Evolutionary conservation across 768 basidiomycete species (phyloP).

Genomic region (Mrakia frigida): DNA sequence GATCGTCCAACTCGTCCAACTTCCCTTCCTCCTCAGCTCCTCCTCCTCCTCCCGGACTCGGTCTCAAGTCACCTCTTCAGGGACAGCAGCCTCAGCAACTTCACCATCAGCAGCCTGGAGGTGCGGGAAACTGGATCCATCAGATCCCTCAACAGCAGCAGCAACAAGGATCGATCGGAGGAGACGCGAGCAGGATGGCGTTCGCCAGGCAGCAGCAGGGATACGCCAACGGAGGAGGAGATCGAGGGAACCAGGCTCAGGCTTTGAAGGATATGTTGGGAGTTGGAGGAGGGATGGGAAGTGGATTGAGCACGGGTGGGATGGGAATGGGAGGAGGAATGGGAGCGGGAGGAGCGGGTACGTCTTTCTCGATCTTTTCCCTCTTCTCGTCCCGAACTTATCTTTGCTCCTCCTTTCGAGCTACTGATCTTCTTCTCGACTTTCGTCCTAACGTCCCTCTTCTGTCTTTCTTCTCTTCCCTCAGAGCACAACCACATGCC

Average conservation of each 20-base stretch:
- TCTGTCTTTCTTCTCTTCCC: not conserved
- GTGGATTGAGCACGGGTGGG: conserved; percentile 9
- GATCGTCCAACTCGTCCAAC: conserved; percentile 1
- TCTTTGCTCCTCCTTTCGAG: too few relatives aligned
- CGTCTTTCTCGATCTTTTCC: not conserved
- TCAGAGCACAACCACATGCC: conserved; percentile 32
- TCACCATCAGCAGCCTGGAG: conserved; percentile 23
- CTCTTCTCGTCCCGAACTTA: not conserved
- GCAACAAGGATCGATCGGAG: conserved; percentile 11
- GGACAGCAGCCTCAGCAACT: conserved; percentile 25
- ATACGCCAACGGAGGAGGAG: conserved; percentile 10
- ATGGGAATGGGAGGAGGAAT: conserved; percentile 4
- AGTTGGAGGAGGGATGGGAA: conserved; percentile 25
- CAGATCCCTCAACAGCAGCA: conserved; percentile 26
- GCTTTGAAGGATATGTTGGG: conserved; percentile 34
- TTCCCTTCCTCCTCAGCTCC: conserved; percentile 12
- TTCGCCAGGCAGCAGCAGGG: conserved; percentile 28
- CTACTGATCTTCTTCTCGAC: not conserved
- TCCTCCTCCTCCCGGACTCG: conserved; percentile 29
- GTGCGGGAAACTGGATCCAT: conserved; percentile 30
- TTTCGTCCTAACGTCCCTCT: not conserved
- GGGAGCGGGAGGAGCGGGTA: conserved; percentile 6
- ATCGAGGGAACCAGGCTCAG: conserved; percentile 29
- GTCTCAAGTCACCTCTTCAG: conserved; percentile 15
- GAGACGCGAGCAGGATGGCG: conserved; percentile 27